phyloP scores from a whole-genome alignment of 2,329 filamentous ascomycete genomes.

The Ceratocystis alfenasii region DNA sequence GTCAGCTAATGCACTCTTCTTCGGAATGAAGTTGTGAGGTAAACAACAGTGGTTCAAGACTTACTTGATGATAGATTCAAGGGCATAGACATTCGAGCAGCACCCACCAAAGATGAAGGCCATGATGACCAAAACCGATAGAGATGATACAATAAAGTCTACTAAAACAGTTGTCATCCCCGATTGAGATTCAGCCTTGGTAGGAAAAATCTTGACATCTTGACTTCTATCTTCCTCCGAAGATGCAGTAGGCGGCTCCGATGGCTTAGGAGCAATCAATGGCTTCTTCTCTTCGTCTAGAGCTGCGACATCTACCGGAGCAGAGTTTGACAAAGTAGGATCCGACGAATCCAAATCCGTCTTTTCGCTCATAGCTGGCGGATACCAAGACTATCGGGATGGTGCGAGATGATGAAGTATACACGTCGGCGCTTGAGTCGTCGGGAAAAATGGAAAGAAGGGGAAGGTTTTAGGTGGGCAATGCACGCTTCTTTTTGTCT shows the following conservation, averaged over 20 bases:
- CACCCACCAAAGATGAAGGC: conserved; percentile 85
- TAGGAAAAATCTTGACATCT: neutral
- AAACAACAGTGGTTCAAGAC: conserved; percentile 27
- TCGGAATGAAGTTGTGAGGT: neutral
- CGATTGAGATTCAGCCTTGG: neutral
- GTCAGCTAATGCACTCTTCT: neutral
- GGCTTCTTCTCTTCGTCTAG: conserved; percentile 2
- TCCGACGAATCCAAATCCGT: neutral
- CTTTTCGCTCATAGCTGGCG: conserved; percentile 5
- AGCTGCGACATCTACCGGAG: neutral
- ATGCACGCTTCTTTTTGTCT: neutral
- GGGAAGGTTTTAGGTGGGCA: neutral
- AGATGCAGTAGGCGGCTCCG: neutral
- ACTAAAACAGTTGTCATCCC: neutral
- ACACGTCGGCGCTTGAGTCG: neutral
- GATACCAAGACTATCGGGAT: neutral
- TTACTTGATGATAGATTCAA: conserved; percentile 91
- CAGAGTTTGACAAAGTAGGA: no score
- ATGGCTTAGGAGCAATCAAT: neutral
- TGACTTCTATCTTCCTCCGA: neutral
- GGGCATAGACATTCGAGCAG: conserved; percentile 91
- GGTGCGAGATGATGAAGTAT: neutral
- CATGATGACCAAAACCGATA: conserved; percentile 50
- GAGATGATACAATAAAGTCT: conserved; percentile 26
- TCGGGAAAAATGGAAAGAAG: neutral